Base-by-base conservation (phyloP, 305 asterid species). In the Stenogyne calaminthoides region DNA sequence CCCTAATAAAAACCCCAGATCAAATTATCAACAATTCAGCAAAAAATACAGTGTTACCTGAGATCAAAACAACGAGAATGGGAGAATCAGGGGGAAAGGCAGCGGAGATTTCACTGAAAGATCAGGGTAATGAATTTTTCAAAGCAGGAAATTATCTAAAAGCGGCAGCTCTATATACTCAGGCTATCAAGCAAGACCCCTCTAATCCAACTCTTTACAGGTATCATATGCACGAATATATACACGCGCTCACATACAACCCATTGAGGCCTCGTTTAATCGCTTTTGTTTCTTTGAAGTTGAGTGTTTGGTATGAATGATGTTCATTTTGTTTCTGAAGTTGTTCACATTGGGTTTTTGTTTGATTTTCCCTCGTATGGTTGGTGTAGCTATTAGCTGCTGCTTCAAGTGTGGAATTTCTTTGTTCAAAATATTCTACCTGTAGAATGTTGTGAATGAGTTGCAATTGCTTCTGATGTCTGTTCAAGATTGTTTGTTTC, bases 161-260 rank as follows among this genome's bases (percentile, higher is more conserved):
- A n/a, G 99, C 99, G 22, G 99, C 99, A 42, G 99, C 98, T 81
- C 80, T 94, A 32, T 94, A 92, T 64, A 94, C 99, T 80, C 99
- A 90, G 73, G 99, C 99, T 69, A 94, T 94, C 69, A 94, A 94
- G 85, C 75, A 85, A 75, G 97, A 94, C 80, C 93, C 97, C 0
- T 83, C 91, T 9, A 94, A 91, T 63, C 92, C 86, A 27, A 77
- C 97, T 76, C 97, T 94, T 70, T 91, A 81, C 81, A 91, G 96
- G 96, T 93, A 71, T 12, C 47, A 20, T 27, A 44, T 57, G 2
- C 61, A 10, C 14, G 57, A n/a, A 37, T 46, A 22, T 49, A n/a
- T 57, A 32, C 37, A 44, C 51, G 10, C 47, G 10, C 14, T 40
- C 47, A 40, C n/a, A 9, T 22, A 14, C n/a, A 2, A 4, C 9